Evolutionary conservation across 352 stramenopile species (phyloP), one percentile per base, ranked within the genome.

Genomic region (Achlya hypogyna): DNA sequence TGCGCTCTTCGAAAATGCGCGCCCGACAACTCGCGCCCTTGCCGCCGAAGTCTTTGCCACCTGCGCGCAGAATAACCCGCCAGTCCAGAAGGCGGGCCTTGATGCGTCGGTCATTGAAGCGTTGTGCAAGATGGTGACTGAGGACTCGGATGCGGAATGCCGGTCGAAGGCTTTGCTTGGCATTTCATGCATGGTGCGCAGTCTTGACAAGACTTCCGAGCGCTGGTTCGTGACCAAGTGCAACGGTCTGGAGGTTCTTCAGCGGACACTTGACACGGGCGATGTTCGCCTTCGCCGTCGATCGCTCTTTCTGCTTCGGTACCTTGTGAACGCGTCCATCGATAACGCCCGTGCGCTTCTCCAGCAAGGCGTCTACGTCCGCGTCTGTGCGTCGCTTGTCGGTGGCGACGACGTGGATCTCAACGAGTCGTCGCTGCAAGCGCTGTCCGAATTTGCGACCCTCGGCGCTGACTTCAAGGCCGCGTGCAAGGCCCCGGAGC

Each of bases 61-160:
- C 10, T 83, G 89, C 20, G 84, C 91, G 52, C 86, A 95, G 74
- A 95, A 95, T 74, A 93, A 93, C 62, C 86, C 82, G 0, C 88
- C 89, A 63, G 87, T 80, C 25, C 86, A 95, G 59, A 76, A 93
- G 56, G 81, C 78, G 2, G 84, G 82, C 16, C 72, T 93, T 43
- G 74, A 86, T 20, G 73, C 54, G 12, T 79, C 79, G 0, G 62
- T 93, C 43, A 56, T 95, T 2, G 82, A 92, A 63, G 78, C 84
- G 67, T 72, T 95, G 4, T 90, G 80, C 64, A 70, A 73, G 27
- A 38, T 89, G 38, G 79, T 78, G 1, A 31, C n/a, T 6, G 62
- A 74, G 12, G 73, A 87, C 51, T 38, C 72, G 28, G 78, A 92
- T 66, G 77, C 82, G 10, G 86, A 72, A 18, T 91, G 81, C 63